A percentile compares a stretch with the other conserved stretches of the same genome.
phyloP scores from a whole-genome alignment of 1,139 yeast genomes.

The Candida sp. region DNA sequence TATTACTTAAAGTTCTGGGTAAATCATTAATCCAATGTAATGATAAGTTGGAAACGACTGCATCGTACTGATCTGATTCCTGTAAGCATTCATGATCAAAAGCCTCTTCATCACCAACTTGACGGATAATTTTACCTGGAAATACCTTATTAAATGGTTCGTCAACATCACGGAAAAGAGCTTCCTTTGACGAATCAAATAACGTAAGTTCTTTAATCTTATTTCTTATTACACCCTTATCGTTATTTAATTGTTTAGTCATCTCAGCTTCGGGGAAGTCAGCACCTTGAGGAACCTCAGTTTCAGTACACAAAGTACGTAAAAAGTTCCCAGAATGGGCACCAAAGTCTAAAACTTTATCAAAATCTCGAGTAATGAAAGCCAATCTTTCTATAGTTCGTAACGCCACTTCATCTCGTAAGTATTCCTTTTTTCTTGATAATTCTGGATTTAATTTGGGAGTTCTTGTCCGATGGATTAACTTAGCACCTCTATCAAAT shows the following conservation, averaged over 20 bases:
- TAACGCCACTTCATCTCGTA: slow-evolving; percentile 70
- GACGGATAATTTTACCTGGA: slow-evolving; percentile 38
- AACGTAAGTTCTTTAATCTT: slow-evolving; percentile 58
- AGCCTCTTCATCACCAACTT: slow-evolving; percentile 67
- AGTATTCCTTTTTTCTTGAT: slow-evolving; percentile 66
- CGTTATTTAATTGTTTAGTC: slow-evolving; percentile 44
- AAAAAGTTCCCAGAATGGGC: slow-evolving; percentile 64
- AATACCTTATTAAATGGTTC: slow-evolving; percentile 35
- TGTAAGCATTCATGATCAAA: slow-evolving; percentile 39
- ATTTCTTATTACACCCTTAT: slow-evolving; percentile 46
- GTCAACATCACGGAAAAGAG: slow-evolving; percentile 49
- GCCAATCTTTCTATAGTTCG: slow-evolving; percentile 75
- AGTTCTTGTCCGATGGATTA: slow-evolving; percentile 56
- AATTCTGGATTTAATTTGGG: slow-evolving; percentile 37
- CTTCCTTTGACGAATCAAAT: slow-evolving; percentile 60
- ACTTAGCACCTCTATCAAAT: slow-evolving; percentile 63
- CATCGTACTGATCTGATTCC: slow-evolving; percentile 54
- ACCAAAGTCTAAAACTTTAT: slow-evolving; percentile 67
- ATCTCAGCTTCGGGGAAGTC: slow-evolving; percentile 27
- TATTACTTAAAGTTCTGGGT: slow-evolving; percentile 56
- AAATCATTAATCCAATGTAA: slow-evolving; percentile 87
- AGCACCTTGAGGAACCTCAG: slow-evolving; percentile 21
- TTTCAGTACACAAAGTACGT: slow-evolving; percentile 30
- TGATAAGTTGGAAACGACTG: slow-evolving; percentile 70
- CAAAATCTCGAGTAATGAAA: slow-evolving; percentile 64